Percentiles rank a stretch among this genome's conserved stretches.
phyloP scores from a whole-genome alignment of 2,329 filamentous ascomycete species.

The Dryadomyces quercus-mongolicae region DNA sequence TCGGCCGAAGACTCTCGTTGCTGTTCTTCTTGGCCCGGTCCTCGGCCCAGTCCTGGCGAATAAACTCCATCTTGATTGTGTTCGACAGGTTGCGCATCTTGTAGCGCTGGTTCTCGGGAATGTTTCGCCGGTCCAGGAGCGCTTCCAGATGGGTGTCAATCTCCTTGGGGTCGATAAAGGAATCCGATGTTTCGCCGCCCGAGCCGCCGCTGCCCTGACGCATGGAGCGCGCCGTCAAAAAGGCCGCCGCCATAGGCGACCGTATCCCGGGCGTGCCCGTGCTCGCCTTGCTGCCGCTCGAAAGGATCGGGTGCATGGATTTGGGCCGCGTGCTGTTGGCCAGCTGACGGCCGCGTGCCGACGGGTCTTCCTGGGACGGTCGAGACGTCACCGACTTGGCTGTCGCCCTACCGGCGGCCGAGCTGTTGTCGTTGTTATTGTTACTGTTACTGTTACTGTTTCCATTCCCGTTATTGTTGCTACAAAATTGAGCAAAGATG shows the following conservation, averaged over 20 bases:
- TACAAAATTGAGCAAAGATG: constrained; percentile 68
- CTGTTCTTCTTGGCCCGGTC: constrained; percentile 36
- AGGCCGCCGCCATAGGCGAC: constrained; percentile 14
- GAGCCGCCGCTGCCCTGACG: constrained; percentile 14
- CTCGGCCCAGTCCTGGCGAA: constrained; percentile 75
- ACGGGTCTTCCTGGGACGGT: background rate
- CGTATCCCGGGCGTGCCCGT: constrained; percentile 14
- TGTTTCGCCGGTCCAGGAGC: constrained; percentile 74
- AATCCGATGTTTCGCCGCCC: constrained; percentile 33
- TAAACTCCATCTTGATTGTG: constrained; percentile 91
- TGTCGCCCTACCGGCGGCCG: background rate
- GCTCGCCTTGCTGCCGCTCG: constrained; percentile 20
- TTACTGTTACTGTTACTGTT: background rate
- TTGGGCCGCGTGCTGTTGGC: constrained; percentile 33
- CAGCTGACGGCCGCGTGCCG: background rate
- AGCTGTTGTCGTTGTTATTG: constrained; percentile 6
- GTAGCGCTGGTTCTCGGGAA: constrained; percentile 84
- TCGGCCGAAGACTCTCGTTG: constrained; percentile 28
- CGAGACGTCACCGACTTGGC: constrained; percentile 11
- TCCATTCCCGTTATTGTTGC: constrained; percentile 9
- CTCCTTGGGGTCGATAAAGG: constrained; percentile 37
- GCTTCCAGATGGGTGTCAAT: constrained; percentile 47
- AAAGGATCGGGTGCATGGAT: constrained; percentile 30
- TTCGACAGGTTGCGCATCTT: constrained; percentile 86
- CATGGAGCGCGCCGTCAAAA: constrained; percentile 20